Base-by-base conservation (phyloP, 495 filamentous ascomycete species). In the Aspergillus funiculosus region DNA sequence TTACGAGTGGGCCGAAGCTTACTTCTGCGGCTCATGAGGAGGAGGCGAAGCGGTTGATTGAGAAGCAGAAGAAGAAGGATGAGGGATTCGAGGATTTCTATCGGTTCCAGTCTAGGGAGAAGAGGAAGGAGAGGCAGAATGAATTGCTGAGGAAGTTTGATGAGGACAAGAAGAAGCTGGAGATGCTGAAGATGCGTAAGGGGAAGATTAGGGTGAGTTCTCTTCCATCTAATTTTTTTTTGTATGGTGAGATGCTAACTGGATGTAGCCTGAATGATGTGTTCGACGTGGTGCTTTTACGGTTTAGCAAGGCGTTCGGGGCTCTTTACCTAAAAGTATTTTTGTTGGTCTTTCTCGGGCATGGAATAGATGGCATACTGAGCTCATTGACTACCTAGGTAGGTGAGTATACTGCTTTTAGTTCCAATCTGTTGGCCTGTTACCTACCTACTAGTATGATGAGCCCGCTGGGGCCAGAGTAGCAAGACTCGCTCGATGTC, bases 51-150 rank as follows among this genome's bases (percentile, higher is more conserved):
- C 80, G 78, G 58, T 73, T 82, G 54, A 77, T 79, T 50, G 77
- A 80, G 65, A 80, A 80, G 72, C 81, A 88, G 76, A 73, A 85
- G 59, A 81, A 89, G 69, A 80, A 76, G 67, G 66, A 74, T 34
- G 72, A 76, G 56, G 83, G 80, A 6, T 64, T 80, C 52, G 77
- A 77, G 25, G 84, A 88, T 56, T 97, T 98, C 63, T 98, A 98
- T 62, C 80, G 89, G 47, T 98, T 96, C 73, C 92, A 98, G 76
- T 75, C 78, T 51, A 69, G 91, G 37, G 90, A 97, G 72, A 84
- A 83, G 71, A 80, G 81, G 71, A 98, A 98, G 76, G 79, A 80
- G 55, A 76, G 80, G 51, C 86, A 88, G 61, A 72, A 74, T 14
- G 77, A 86, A 51, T 64, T 95, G 56, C 59, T 75, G 29, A 63